A percentile compares a stretch with the other conserved stretches of the same genome.
These are phyloP conservation scores for Candida verbasci DNA, from an alignment of 805 yeast species.

Conservation along the genomic window DNA sequence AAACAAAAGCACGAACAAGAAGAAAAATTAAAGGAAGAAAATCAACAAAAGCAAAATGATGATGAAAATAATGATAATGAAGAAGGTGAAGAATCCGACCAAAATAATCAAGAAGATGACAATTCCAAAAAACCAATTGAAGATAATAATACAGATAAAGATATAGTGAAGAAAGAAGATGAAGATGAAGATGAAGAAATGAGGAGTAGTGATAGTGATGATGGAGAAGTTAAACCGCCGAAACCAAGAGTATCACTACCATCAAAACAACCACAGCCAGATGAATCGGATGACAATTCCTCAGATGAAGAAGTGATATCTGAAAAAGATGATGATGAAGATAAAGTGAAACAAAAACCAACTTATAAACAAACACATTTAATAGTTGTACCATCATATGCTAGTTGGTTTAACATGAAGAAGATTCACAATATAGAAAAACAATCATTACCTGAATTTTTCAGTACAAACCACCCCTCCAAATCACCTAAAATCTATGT, in stretches of 20 bases:
- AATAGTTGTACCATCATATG: constrained; percentile 80
- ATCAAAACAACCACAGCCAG: neutral
- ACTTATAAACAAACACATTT: constrained; percentile 65
- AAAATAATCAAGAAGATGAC: neutral
- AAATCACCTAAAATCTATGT: constrained; percentile 80
- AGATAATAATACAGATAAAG: constrained; percentile 1
- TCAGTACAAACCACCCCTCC: constrained; percentile 63
- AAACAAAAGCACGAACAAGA: neutral
- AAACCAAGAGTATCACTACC: constrained; percentile 1
- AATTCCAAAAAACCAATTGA: neutral
- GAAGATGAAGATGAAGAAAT: constrained; percentile 6
- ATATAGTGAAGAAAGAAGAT: constrained; percentile 5
- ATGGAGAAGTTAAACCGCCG: constrained; percentile 2
- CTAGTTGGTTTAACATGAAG: constrained; percentile 78
- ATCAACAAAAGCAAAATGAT: constrained; percentile 1
- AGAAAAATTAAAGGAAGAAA: constrained; percentile 1
- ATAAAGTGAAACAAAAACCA: constrained; percentile 14
- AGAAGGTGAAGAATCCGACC: constrained; percentile 2
- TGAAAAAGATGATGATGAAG: constrained; percentile 11
- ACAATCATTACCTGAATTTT: constrained; percentile 84
- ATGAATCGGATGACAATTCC: neutral
- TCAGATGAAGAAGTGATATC: constrained; percentile 7
- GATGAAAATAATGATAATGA: constrained; percentile 3
- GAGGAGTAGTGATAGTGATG: neutral
- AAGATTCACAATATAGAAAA: constrained; percentile 73